A percentile compares a stretch with the other conserved stretches of the same genome.
These are phyloP conservation scores for Omphalea diandra DNA, from an alignment of 441 rosid species.

Conservation along the genomic window DNA sequence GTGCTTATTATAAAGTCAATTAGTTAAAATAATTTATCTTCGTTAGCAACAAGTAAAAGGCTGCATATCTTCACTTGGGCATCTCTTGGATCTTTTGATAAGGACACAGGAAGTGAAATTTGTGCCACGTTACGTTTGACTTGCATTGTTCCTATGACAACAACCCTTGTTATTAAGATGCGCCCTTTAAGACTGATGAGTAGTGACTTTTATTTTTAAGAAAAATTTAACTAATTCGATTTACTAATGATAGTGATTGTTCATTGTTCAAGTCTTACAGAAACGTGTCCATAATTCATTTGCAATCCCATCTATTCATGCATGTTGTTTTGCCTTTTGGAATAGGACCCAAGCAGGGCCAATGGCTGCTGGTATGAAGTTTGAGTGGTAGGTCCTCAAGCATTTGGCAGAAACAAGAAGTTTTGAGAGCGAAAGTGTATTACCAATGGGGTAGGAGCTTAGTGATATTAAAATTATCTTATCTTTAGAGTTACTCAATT, in stretches of 20 bases:
- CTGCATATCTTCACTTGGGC: conserved; percentile 1
- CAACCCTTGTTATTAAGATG: not conserved
- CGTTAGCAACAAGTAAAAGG: not conserved
- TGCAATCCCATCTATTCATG: not conserved
- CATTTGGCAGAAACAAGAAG: too few relatives aligned
- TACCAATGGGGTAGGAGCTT: too few relatives aligned
- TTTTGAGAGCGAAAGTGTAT: too few relatives aligned
- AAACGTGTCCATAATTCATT: not conserved
- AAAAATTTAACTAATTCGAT: not conserved
- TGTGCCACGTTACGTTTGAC: conserved; percentile 10
- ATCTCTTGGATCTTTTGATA: conserved; percentile 15
- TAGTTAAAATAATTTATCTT: not conserved
- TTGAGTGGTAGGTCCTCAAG: too few relatives aligned
- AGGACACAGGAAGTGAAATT: not conserved
- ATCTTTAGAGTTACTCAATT: too few relatives aligned
- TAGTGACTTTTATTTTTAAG: not conserved
- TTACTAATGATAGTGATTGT: not conserved
- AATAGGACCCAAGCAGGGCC: not conserved
- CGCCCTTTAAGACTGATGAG: not conserved
- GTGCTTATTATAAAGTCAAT: conserved; percentile 14
- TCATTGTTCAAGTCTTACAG: not conserved
- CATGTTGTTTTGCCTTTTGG: not conserved
- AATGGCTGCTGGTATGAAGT: too few relatives aligned
- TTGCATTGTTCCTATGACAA: conserved; percentile 2
- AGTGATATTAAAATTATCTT: too few relatives aligned